Evolutionary conservation across 2,329 filamentous ascomycete species (phyloP).

Genomic region (Cytospora schulzeri): DNA sequence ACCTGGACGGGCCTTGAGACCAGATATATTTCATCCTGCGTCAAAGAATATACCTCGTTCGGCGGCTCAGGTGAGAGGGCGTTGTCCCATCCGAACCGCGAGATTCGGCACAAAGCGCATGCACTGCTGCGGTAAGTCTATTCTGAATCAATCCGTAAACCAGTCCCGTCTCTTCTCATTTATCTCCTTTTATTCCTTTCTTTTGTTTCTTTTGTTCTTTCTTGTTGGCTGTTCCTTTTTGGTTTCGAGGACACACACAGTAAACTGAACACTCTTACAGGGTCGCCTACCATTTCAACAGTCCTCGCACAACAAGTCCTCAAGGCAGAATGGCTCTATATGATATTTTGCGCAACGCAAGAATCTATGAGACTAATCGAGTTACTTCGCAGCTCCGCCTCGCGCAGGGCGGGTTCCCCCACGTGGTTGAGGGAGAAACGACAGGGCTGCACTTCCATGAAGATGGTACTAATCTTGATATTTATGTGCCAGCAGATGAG

Average conservation of each 20-base stretch:
- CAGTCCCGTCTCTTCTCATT: too few relatives aligned
- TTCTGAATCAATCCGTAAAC: not conserved
- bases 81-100: slow-evolving; percentile 31
- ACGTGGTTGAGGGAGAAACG: slow-evolving; percentile 29
- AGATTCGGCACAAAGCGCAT: slow-evolving; percentile 37
- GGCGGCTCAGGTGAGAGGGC: slow-evolving; percentile 20
- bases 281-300: slow-evolving; percentile 35
- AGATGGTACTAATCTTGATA: slow-evolving; percentile 24
- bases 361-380: slow-evolving; percentile 36
- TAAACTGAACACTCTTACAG: slow-evolving; percentile 25
- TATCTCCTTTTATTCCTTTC: too few relatives aligned
- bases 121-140: slow-evolving; percentile 37
- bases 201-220: too few relatives aligned
- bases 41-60: slow-evolving; percentile 40
- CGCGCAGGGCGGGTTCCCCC: slow-evolving; percentile 32
- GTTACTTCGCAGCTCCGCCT: slow-evolving; percentile 37
- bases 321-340: slow-evolving; percentile 31
- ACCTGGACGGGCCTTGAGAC: slow-evolving; percentile 38
- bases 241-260: too few relatives aligned
- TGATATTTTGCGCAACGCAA: slow-evolving; percentile 28
- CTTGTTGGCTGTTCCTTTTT: too few relatives aligned
- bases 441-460: slow-evolving; percentile 38
- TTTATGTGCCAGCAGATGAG: slow-evolving; percentile 39
- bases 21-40: slow-evolving; percentile 38
- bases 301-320: slow-evolving; percentile 28